Conservation (phyloP, 768 basidiomycete genomes). For the Boletus eberwhitei region DNA sequence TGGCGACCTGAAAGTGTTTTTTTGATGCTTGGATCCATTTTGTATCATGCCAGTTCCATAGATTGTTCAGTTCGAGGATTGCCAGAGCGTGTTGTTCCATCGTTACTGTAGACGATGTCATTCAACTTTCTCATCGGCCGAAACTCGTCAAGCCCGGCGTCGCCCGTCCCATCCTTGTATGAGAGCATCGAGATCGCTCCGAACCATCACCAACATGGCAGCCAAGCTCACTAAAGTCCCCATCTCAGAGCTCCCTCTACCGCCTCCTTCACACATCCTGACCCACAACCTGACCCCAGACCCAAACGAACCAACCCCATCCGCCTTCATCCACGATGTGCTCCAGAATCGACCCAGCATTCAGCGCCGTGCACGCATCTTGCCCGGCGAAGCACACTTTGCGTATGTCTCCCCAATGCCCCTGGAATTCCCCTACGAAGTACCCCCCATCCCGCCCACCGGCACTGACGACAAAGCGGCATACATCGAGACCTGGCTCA, state of each 20-base stretch:
- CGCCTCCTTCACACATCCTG: slow-evolving; percentile 39
- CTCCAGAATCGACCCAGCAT: slow-evolving; percentile 54
- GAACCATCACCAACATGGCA: slow-evolving; percentile 17
- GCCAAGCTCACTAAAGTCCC: slow-evolving; percentile 27
- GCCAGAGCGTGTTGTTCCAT: no score
- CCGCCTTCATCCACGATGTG: slow-evolving; percentile 49
- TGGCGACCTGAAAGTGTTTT: no score
- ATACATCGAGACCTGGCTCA: slow-evolving; percentile 77
- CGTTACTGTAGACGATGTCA: background rate
- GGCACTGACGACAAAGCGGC: slow-evolving; percentile 49
- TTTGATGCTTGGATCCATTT: no score
- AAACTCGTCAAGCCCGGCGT: background rate
- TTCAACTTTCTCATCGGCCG: background rate
- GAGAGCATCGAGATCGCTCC: slow-evolving; percentile 12
- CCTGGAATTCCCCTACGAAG: slow-evolving; percentile 76
- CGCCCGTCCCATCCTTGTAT: slow-evolving; percentile 8
- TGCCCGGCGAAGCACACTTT: slow-evolving; percentile 61
- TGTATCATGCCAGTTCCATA: no score
- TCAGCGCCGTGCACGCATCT: slow-evolving; percentile 66
- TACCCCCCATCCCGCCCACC: slow-evolving; percentile 52
- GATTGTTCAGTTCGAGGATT: no score
- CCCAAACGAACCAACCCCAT: slow-evolving; percentile 46
- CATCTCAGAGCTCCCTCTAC: slow-evolving; percentile 47
- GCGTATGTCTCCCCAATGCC: slow-evolving; percentile 83
- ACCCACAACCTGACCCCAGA: slow-evolving; percentile 60